Evolutionary conservation across 2,329 filamentous ascomycete species (phyloP).

Genomic region (Teratosphaeria nubilosa): DNA sequence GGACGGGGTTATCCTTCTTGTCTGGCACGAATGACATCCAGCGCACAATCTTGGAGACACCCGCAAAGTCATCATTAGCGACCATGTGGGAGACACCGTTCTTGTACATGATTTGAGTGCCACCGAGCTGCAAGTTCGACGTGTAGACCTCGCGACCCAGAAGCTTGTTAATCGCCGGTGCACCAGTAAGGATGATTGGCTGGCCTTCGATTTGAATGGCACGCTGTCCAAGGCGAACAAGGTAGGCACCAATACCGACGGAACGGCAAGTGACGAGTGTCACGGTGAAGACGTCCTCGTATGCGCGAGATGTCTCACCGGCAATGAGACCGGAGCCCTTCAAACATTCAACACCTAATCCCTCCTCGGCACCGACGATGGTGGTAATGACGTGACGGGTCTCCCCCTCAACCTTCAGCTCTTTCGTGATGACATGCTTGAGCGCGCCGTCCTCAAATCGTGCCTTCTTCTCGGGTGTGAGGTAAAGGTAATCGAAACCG

Average conservation of each 20-base stretch:
- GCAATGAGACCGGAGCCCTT: slow-evolving; percentile 96
- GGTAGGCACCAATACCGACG: slow-evolving; percentile 97
- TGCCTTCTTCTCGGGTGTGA: slow-evolving; percentile 76
- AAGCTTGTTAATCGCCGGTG: slow-evolving; percentile 94
- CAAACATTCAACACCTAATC: slow-evolving; percentile 93
- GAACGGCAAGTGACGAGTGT: slow-evolving; percentile 96
- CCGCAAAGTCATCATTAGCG: slow-evolving; percentile 92
- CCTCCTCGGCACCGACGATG: slow-evolving; percentile 85
- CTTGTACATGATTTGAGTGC: slow-evolving; percentile 99
- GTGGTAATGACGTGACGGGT: slow-evolving; percentile 89
- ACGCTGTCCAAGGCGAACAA: slow-evolving; percentile 95
- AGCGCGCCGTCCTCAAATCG: slow-evolving; percentile 70
- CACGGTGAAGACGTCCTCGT: slow-evolving; percentile 98
- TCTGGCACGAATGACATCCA: slow-evolving; percentile 98
- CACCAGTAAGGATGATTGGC: slow-evolving; percentile 96
- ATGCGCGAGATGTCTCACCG: slow-evolving; percentile 90
- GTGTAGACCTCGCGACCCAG: slow-evolving; percentile 97
- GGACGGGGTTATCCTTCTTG: slow-evolving; percentile 84
- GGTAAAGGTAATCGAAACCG: slow-evolving; percentile 95
- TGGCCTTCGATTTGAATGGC: slow-evolving; percentile 98
- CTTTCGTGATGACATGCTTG: slow-evolving; percentile 77
- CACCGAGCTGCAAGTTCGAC: slow-evolving; percentile 96
- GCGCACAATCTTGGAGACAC: slow-evolving; percentile 93
- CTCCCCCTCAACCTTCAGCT: slow-evolving; percentile 76
- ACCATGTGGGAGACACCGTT: slow-evolving; percentile 99